Percentiles rank a stretch among this genome's conserved stretches.
These are phyloP conservation scores for Tylopilus balloui DNA, from an alignment of 768 basidiomycete species.

Conservation along the genomic window DNA sequence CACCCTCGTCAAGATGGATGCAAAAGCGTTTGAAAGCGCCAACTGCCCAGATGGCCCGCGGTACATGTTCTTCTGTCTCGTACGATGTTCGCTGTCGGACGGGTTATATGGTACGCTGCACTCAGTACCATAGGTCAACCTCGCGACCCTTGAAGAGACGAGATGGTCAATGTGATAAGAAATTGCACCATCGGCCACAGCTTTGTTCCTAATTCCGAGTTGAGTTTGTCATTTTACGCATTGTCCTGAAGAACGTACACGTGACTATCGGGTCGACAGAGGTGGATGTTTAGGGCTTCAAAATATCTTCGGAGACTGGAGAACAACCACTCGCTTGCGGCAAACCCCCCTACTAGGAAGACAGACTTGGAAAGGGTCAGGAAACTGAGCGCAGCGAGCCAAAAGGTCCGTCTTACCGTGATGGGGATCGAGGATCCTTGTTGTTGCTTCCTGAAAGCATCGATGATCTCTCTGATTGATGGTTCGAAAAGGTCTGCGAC, in stretches of 20 bases:
- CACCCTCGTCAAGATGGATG: constrained; percentile 42
- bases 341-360: constrained; percentile 53
- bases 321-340: constrained; percentile 48
- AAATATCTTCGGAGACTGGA: constrained; percentile 38
- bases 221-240: constrained; percentile 10
- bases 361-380: constrained; percentile 26
- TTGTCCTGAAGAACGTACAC: constrained; percentile 37
- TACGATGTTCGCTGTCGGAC: constrained; percentile 38
- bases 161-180: constrained; percentile 43
- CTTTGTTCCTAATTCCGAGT: constrained; percentile 37
- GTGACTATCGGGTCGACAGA: constrained; percentile 50
- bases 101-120: constrained; percentile 35
- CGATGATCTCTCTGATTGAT: constrained; percentile 35
- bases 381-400: background rate
- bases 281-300: constrained; percentile 34
- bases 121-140: constrained; percentile 45
- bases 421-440: constrained; percentile 30
- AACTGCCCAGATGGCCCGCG: constrained; percentile 36
- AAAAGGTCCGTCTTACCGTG: constrained; percentile 23
- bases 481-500: constrained; percentile 43
- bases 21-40: constrained; percentile 39
- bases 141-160: constrained; percentile 45
- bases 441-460: constrained; percentile 34
- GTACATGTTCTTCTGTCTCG: constrained; percentile 31
- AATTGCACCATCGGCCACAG: constrained; percentile 50